Base-by-base conservation (phyloP, 2,329 filamentous ascomycete genomes). In the Xylaria sp. region DNA sequence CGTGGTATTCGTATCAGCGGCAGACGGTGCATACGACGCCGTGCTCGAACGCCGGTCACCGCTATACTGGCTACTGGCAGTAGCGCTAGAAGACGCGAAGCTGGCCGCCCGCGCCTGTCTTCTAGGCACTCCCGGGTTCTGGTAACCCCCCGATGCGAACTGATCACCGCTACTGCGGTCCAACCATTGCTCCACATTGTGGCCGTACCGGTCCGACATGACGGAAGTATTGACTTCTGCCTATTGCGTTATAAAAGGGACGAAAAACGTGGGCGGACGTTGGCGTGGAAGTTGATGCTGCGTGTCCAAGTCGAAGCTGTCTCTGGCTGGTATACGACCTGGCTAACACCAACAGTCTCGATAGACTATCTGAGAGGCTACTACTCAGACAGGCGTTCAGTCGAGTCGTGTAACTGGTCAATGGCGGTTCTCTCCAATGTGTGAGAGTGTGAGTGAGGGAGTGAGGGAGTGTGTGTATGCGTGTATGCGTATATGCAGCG, bases 401-500 rank as follows among this genome's bases (percentile, higher is more conserved):
- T 34, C 29, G 29, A 34, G 29, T 34, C 6, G 22, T 29, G 21
- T 17, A 44, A 41, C 19, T 39, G 19, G 47, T 39, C 24, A 26
- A 26, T 26, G 24, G 24, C 16, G 29, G 11, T 13, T 13, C 16
- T 34, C 8, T 11, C 9, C 29, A 34, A 34, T n/a, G n/a, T n/a
- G n/a, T n/a, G n/a, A n/a, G n/a, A n/a, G n/a, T n/a, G n/a, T n/a
- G n/a, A n/a, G n/a, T n/a, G n/a, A n/a, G n/a, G n/a, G n/a, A n/a
- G n/a, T n/a, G n/a, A n/a, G n/a, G n/a, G n/a, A n/a, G n/a, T n/a
- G n/a, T n/a, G n/a, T n/a, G n/a, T n/a, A n/a, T n/a, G 40, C 22
- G 21, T 38, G 44, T 49, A 52, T 39, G 52, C 24, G 54, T 40
- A 8, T 17, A 18, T 55, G 47, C 48, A 47, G 41, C 39, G 11